Percentiles rank a stretch among this genome's conserved stretches.
Evolutionary conservation across 257 asterid species (phyloP).

Genomic region (Cinchona pubescens): DNA sequence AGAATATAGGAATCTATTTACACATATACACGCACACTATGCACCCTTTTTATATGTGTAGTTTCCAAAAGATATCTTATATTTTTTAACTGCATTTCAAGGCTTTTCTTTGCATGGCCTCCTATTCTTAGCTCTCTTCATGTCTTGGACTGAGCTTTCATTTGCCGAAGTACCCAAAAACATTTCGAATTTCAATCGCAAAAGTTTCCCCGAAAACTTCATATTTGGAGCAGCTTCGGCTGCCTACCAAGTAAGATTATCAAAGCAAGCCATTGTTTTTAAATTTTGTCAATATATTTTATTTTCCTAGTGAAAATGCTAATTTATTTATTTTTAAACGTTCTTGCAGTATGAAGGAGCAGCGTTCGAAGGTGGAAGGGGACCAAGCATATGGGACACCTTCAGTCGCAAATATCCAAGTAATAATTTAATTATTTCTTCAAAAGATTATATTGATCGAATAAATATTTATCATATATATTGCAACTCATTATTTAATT

Average conservation of each 20-base stretch:
- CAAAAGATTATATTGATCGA: no score
- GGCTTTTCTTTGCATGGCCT: background rate
- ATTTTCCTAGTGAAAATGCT: background rate
- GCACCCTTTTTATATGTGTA: no score
- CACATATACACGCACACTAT: no score
- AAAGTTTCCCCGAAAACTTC: slow-evolving; percentile 13
- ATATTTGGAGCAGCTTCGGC: slow-evolving; percentile 23
- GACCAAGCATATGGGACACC: slow-evolving; percentile 27
- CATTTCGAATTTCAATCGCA: background rate
- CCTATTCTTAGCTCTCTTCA: slow-evolving; percentile 2
- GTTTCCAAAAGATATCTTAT: no score
- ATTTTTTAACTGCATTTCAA: no score
- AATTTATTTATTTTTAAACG: background rate
- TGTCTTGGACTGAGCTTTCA: background rate
- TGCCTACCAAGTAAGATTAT: slow-evolving; percentile 15
- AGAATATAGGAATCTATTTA: no score
- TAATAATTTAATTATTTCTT: background rate
- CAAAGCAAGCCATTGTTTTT: background rate
- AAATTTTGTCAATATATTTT: background rate
- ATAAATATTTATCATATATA: no score
- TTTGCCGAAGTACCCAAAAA: background rate
- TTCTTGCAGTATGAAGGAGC: no score
- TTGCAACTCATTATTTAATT: background rate
- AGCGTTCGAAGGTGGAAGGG: slow-evolving; percentile 22
- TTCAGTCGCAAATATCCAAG: slow-evolving; percentile 25